Percentiles rank a stretch among this genome's conserved stretches.
Evolutionary conservation across 176 grass and related monocot genomes (phyloP).

Genomic region (Oryza meridionalis): DNA sequence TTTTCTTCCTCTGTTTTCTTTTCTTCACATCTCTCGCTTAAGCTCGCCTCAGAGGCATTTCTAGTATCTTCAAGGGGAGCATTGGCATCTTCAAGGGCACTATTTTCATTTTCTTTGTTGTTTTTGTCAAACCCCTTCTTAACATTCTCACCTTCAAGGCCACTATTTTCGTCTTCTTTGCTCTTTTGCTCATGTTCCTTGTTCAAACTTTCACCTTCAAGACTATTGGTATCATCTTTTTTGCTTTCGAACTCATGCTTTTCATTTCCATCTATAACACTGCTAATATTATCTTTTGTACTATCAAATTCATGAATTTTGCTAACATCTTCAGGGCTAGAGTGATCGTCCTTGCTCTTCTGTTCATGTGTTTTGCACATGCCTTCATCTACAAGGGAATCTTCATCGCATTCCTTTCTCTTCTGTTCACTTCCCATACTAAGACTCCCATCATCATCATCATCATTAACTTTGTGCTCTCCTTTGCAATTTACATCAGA

Average conservation of each 20-base stretch:
- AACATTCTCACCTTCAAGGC: constrained; percentile 18
- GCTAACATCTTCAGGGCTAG: constrained; percentile 39
- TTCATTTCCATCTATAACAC: constrained; percentile 39
- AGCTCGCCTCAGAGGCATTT: constrained; percentile 33
- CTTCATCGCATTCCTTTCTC: constrained; percentile 16
- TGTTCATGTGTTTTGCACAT: constrained; percentile 37
- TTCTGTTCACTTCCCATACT: constrained; percentile 27
- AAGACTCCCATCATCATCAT: constrained; percentile 38
- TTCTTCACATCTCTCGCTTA: constrained; percentile 36
- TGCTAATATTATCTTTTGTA: constrained; percentile 16
- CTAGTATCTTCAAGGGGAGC: constrained; percentile 23
- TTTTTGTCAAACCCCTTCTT: constrained; percentile 17
- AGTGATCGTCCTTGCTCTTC: constrained; percentile 38
- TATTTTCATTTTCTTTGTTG: constrained; percentile 38
- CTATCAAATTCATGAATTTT: constrained; percentile 12
- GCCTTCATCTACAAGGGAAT: constrained; percentile 44
- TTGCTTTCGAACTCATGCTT: constrained; percentile 38
- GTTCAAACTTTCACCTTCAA: constrained; percentile 28
- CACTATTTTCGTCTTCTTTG: constrained; percentile 21
- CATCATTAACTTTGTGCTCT: constrained; percentile 19
- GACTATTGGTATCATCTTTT: constrained; percentile 37
- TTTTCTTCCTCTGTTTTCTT: constrained; percentile 42
- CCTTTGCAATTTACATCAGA: constrained; percentile 27
- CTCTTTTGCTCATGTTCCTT: constrained; percentile 35
- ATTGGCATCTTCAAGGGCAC: constrained; percentile 24